Percentiles rank a stretch among this genome's conserved stretches.
Conservation (phyloP, 768 basidiomycete genomes). For the Galerina marginata region DNA sequence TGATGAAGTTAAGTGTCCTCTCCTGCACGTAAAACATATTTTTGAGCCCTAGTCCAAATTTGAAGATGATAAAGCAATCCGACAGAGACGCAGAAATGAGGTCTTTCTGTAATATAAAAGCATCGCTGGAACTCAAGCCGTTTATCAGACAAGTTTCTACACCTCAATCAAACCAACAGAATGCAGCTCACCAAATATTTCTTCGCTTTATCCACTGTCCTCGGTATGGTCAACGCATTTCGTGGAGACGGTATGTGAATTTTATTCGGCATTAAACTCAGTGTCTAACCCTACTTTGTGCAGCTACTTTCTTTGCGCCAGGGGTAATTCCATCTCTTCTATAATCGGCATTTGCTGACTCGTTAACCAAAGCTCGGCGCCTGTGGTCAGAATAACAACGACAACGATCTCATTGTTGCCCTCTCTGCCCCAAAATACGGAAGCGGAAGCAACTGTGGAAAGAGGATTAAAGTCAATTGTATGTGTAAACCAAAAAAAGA, state of each 20-base stretch:
- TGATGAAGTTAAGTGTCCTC: too few species aligned
- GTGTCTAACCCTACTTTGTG: not conserved
- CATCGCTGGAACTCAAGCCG: too few species aligned
- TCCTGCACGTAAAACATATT: too few species aligned
- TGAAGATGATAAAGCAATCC: too few species aligned
- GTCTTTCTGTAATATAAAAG: too few species aligned
- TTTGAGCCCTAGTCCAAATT: too few species aligned
- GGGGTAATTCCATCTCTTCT: conserved; percentile 21
- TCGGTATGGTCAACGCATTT: conserved; percentile 12
- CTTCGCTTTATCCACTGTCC: not conserved
- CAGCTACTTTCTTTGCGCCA: conserved; percentile 28
- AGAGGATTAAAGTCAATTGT: conserved; percentile 31
- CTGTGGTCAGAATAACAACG: conserved; percentile 26
- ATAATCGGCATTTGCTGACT: too few species aligned
- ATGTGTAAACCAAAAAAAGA: not conserved
- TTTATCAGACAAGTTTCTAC: too few species aligned
- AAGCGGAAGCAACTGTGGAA: conserved; percentile 25
- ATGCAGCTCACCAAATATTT: conserved; percentile 5
- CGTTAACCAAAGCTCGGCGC: conserved; percentile 23
- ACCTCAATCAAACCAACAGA: too few species aligned
- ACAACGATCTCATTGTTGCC: conserved; percentile 30
- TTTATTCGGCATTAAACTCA: not conserved
- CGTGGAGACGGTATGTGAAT: conserved; percentile 22
- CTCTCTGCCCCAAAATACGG: conserved; percentile 25
- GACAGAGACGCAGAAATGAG: too few species aligned